Evolutionary conservation across 306 rosid species (phyloP), one percentile per base, ranked within the genome.

Genomic region (Canavalia ensiformis): DNA sequence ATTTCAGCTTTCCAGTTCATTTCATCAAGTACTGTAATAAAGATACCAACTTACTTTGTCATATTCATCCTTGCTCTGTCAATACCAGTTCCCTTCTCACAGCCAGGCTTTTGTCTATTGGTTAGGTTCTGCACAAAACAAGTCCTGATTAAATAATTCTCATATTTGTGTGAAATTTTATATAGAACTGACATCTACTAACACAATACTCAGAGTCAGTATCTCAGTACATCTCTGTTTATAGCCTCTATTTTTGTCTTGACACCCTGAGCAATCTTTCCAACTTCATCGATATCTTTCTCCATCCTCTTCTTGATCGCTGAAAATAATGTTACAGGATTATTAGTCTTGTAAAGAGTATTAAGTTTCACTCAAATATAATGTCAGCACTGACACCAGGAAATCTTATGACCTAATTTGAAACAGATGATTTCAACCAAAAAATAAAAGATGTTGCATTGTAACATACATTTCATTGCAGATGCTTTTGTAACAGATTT

Each of bases 301-400:
- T 95, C 99, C 99, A 95, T 95, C 79, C 95, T 94, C 90, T 93
- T 95, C 79, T 93, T 95, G 82, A 95, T 93, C 64, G 89, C 99
- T 95, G 94, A 88, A 82, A 81, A 47, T 66, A 74, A 84, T 35
- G 80, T 54, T 60, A 77, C 54, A 70, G 12, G 33, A 52, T 39
- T 18, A 58, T 75, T 42, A 79, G 63, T 54, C 55, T 63, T 72
- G 41, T 13, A 66, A 47, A 18, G 55, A 68, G 45, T 33, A 55
- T 55, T 37, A 70, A 71, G 56, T 78, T 50, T 78, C 58, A 69
- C 47, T 56, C 28, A 7, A 66, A 58, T 33, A 8, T 30, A 13
- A n/a, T 49, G 64, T 41, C 37, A 49, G 7, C 3, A n/a, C 51
- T 46, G n/a, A 62, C 49, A 11, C 63, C 51, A 41, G 51, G 69